phyloP scores from a whole-genome alignment of 2,329 filamentous ascomycete species.

The Hymenoscyphus linearis region DNA sequence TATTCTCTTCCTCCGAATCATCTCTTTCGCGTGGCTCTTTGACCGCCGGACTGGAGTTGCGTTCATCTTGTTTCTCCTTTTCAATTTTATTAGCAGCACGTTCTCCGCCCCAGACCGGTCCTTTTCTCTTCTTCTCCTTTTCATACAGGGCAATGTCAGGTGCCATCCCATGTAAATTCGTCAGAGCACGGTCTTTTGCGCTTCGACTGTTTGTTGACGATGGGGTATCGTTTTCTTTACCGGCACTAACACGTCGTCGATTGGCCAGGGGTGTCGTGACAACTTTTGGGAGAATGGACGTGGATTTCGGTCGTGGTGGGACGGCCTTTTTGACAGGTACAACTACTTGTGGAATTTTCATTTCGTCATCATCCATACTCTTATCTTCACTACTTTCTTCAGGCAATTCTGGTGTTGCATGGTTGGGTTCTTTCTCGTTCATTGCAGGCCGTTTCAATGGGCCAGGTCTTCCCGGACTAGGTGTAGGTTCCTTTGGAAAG shows the following conservation, averaged over 20 bases:
- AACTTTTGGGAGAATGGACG: background rate
- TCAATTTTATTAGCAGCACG: slow-evolving; percentile 55
- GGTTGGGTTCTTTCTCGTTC: slow-evolving; percentile 38
- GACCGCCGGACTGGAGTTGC: slow-evolving; percentile 36
- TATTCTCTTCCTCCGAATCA: slow-evolving; percentile 43
- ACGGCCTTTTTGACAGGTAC: slow-evolving; percentile 11
- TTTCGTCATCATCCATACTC: slow-evolving; percentile 7
- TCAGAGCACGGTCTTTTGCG: slow-evolving; percentile 80
- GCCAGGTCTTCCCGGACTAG: slow-evolving; percentile 39
- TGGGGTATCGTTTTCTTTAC: slow-evolving; percentile 82
- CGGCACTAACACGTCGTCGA: slow-evolving; percentile 48
- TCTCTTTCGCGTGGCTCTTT: slow-evolving; percentile 39
- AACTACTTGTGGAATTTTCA: slow-evolving; percentile 29
- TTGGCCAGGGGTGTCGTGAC: slow-evolving; percentile 46
- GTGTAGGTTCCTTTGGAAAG: slow-evolving; percentile 43
- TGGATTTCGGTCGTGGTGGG: slow-evolving; percentile 11
- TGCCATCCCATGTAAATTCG: slow-evolving; percentile 69
- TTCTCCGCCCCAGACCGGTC: slow-evolving; percentile 55
- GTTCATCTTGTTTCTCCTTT: slow-evolving; percentile 36
- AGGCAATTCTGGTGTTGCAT: slow-evolving; percentile 8
- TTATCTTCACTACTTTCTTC: slow-evolving; percentile 13
- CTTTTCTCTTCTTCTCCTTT: slow-evolving; percentile 80
- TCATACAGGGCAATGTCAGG: slow-evolving; percentile 86
- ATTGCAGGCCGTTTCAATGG: slow-evolving; percentile 42
- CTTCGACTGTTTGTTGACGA: slow-evolving; percentile 62